These are phyloP conservation scores for Candida sojae DNA, from an alignment of 1,139 yeast species.

Conservation along the genomic window DNA sequence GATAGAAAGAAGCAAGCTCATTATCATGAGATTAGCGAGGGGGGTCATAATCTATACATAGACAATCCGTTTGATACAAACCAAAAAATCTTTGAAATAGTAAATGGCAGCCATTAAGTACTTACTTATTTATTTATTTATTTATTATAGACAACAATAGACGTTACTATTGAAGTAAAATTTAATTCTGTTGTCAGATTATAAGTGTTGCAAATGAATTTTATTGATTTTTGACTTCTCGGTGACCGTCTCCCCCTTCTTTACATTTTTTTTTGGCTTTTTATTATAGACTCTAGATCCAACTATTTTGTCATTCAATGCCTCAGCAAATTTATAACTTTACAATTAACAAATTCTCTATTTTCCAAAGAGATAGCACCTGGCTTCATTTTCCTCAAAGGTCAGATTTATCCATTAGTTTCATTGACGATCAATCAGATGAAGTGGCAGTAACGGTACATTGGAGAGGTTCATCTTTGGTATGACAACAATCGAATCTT, in stretches of 20 bases:
- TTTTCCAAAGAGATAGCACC: conserved; percentile 2
- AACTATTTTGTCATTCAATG: background rate
- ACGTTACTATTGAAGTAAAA: background rate
- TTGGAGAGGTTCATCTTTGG: conserved; percentile 26
- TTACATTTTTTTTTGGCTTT: too few species aligned
- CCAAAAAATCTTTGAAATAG: conserved; percentile 23
- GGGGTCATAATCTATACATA: conserved; percentile 49
- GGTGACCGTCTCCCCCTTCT: too few species aligned
- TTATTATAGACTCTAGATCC: background rate
- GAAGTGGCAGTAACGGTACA: conserved; percentile 15
- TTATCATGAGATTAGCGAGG: conserved; percentile 35
- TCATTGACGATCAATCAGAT: conserved; percentile 12
- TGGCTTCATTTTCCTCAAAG: conserved; percentile 33
- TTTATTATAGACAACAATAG: background rate
- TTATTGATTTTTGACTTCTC: too few species aligned
- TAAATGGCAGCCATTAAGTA: conserved; percentile 1
- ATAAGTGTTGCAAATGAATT: too few species aligned
- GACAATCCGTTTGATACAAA: conserved; percentile 61
- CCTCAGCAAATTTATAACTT: conserved; percentile 5
- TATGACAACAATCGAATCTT: conserved; percentile 12
- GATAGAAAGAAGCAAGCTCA: conserved; percentile 8
- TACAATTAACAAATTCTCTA: conserved; percentile 15
- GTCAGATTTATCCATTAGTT: conserved; percentile 22
- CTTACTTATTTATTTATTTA: background rate
- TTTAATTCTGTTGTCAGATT: too few species aligned